phyloP scores from a whole-genome alignment of 495 filamentous ascomycete genomes.

The Penicillium ochrochloron region DNA sequence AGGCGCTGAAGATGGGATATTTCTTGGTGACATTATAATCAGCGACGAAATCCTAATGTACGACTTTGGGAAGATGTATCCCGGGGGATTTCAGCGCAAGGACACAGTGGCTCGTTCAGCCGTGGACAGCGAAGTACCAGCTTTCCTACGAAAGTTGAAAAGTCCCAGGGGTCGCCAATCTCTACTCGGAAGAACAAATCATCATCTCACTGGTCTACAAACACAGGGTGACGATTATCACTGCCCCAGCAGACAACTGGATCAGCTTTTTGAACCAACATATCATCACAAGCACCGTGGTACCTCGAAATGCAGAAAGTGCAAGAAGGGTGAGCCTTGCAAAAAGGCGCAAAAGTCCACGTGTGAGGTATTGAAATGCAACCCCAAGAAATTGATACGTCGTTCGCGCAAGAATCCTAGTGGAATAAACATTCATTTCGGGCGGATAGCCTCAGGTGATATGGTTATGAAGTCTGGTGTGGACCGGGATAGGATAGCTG shows the following conservation, averaged over 20 bases:
- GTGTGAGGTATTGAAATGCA: slow-evolving; percentile 3
- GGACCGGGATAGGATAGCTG: slow-evolving; percentile 27
- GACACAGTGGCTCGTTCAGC: neutral
- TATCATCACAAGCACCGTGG: slow-evolving; percentile 16
- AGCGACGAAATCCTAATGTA: slow-evolving; percentile 6
- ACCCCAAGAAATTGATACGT: neutral
- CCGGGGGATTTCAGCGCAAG: slow-evolving; percentile 4
- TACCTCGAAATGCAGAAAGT: neutral
- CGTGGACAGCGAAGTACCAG: neutral
- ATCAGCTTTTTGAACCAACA: slow-evolving; percentile 8
- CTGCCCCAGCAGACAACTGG: neutral
- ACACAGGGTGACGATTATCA: neutral
- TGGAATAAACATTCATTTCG: slow-evolving; percentile 12
- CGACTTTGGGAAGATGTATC: slow-evolving; percentile 10
- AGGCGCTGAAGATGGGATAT: neutral
- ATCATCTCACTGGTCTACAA: neutral
- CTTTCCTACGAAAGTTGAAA: neutral
- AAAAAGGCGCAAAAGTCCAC: slow-evolving; percentile 4
- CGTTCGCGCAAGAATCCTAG: neutral
- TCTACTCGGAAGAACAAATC: neutral
- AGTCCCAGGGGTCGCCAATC: neutral
- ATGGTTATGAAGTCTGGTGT: slow-evolving; percentile 35
- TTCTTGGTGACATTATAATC: slow-evolving; percentile 15
- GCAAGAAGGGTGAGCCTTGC: neutral
- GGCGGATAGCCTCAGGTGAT: slow-evolving; percentile 30